These are phyloP conservation scores for Haematococcus lacustris DNA, from an alignment of 139 green algal species.

Conservation along the genomic window DNA sequence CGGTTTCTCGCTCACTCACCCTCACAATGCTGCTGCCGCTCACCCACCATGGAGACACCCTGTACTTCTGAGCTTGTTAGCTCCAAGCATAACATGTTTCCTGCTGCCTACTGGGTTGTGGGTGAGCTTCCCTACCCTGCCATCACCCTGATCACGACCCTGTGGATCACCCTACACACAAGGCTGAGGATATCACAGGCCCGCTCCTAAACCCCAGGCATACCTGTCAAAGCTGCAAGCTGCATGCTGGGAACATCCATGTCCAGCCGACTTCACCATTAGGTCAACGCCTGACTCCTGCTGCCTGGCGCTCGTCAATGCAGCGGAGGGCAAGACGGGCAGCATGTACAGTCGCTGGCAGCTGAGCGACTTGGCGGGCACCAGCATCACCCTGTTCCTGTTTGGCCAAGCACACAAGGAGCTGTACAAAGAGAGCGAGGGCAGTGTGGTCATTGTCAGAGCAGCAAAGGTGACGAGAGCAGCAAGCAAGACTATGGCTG, in stretches of 20 bases:
- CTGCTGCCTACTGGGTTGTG: too few species aligned
- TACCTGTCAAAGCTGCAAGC: neutral
- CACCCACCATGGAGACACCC: too few species aligned
- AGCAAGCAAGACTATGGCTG: too few species aligned
- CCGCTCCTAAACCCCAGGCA: neutral
- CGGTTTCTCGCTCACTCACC: too few species aligned
- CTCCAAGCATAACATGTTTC: too few species aligned
- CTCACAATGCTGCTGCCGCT: too few species aligned
- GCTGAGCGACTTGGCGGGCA: constrained; percentile 11
- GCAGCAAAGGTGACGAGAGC: constrained; percentile 21
- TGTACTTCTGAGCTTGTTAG: too few species aligned
- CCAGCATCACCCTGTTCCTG: constrained; percentile 8
- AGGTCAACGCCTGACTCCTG: too few species aligned
- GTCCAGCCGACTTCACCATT: neutral
- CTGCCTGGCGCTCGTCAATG: neutral
- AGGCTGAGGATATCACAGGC: too few species aligned
- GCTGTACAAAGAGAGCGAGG: constrained; percentile 29
- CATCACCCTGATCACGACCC: too few species aligned
- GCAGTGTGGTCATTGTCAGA: constrained; percentile 24
- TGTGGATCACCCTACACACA: too few species aligned
- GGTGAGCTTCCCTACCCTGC: too few species aligned
- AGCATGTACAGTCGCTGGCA: constrained; percentile 14
- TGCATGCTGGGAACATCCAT: neutral
- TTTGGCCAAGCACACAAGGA: constrained; percentile 14
- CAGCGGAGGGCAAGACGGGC: constrained; percentile 4